Base-by-base conservation (phyloP, 2,329 filamentous ascomycete species). In the Talaromyces sp. region DNA sequence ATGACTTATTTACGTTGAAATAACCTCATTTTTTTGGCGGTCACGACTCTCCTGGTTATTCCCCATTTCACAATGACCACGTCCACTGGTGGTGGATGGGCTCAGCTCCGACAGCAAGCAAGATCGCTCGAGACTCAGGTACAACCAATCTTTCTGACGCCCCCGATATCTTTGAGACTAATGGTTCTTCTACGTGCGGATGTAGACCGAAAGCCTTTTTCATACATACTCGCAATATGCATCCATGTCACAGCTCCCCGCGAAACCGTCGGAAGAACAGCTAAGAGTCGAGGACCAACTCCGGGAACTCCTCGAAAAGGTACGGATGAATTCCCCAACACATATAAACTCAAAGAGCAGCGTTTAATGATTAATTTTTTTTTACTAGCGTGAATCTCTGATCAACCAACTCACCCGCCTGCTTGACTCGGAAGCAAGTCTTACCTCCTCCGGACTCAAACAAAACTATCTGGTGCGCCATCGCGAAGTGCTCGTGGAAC, bases 401-500 rank as follows among this genome's bases (percentile, higher is more conserved):
- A 88, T 98, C 72, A 79, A 83, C 63, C 92, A 97, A 77, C 89
- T 99, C 61, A 82, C 88, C 67, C 91, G 94, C 62, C 88, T 97
- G 59, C 90, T 98, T 68, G 94, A 98, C 80, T 96, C 93, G 61
- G 94, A 98, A 83, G 87, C 92, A 27, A 84, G 88, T 61, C 86
- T 96, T 63, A 92, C 90, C 57, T 89, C 92, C 52, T 98, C 94
- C 42, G 92, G 93, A 61, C 85, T 96, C n/a, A 98, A 98, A 79
- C 93, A 96, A 72, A 96, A 94, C 80, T 97, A 98, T 75, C 87
- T 99, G 42, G 85, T 91, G 63, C 89, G 96, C 33, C 91, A 98
- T 69, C 90, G 91, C 67, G 93, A 96, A 79, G 89, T 97, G 74
- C 88, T 98, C 16, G 81, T 87, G 42, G 90, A 96, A 73, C 94